These are phyloP conservation scores for Psidium guajava DNA, from an alignment of 345 rosid genomes.

Conservation along the genomic window DNA sequence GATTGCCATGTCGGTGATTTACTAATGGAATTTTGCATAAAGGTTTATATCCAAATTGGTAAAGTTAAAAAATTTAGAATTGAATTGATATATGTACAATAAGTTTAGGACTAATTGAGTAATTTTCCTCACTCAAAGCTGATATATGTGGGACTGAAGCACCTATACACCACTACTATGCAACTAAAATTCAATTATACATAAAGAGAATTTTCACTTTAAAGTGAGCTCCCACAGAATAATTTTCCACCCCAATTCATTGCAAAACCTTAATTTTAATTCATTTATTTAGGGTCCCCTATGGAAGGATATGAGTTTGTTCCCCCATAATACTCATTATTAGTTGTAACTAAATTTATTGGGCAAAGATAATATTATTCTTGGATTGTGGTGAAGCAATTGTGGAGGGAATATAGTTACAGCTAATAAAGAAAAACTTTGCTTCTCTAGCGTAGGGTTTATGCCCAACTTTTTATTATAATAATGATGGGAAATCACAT, in stretches of 20 bases:
- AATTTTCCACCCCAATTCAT: not conserved
- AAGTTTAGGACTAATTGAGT: not conserved
- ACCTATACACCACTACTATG: not conserved
- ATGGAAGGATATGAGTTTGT: not conserved
- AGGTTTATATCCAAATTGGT: not conserved
- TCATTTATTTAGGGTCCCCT: not conserved
- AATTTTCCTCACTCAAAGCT: not conserved
- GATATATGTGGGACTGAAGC: not conserved
- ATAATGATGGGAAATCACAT: not conserved
- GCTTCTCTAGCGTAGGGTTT: not conserved
- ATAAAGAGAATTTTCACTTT: not conserved
- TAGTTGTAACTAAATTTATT: not conserved
- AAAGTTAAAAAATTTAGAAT: not conserved
- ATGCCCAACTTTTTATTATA: not conserved
- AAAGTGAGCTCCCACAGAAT: not conserved
- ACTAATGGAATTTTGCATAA: not conserved
- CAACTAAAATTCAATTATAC: not conserved
- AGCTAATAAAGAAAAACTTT: not conserved
- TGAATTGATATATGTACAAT: not conserved
- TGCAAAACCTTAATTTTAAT: not conserved
- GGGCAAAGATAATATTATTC: not conserved
- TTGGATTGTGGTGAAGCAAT: not conserved
- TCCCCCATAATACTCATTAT: not conserved
- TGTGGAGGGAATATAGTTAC: constrained; percentile 17
- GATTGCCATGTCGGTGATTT: rapidly evolving